These are phyloP conservation scores for Coemansia sp. DNA, from an alignment of 192 early-diverging fungal genomes.

Conservation along the genomic window DNA sequence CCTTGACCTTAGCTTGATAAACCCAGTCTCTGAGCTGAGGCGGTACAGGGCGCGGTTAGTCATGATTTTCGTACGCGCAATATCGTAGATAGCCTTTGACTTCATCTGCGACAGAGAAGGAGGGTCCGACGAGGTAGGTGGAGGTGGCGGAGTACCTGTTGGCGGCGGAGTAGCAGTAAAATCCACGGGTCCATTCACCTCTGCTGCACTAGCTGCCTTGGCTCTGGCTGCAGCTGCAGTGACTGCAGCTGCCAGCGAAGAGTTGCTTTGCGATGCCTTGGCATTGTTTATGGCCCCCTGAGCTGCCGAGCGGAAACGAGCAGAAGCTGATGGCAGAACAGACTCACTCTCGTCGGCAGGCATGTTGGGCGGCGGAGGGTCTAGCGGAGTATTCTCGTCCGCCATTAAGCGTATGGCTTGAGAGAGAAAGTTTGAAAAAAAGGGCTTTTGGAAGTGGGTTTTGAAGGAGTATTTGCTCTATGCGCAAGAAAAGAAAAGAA, in stretches of 20 bases:
- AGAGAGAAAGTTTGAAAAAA: conserved; percentile 1
- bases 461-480: not conserved
- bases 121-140: not conserved
- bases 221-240: not conserved
- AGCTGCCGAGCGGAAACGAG: conserved; percentile 39
- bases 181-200: not conserved
- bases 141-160: not conserved
- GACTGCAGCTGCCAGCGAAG: not conserved
- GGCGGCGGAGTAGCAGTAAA: not conserved
- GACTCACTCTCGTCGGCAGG: not conserved
- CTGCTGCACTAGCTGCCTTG: not conserved
- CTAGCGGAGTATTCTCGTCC: not conserved
- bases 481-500: not conserved
- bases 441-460: not conserved
- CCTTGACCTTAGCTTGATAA: conserved; percentile 50
- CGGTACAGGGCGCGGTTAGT: conserved; percentile 40
- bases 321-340: conserved; percentile 9
- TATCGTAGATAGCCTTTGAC: conserved; percentile 51
- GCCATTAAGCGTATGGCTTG: not conserved
- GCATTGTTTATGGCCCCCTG: conserved; percentile 23
- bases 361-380: conserved; percentile 6
- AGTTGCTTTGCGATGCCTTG: conserved; percentile 7
- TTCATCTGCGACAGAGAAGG: conserved; percentile 10
- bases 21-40: conserved; percentile 50
- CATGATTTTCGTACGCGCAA: conserved; percentile 50